Conservation (phyloP, 2,329 filamentous ascomycete species). For the Colletotrichum kahawae region DNA sequence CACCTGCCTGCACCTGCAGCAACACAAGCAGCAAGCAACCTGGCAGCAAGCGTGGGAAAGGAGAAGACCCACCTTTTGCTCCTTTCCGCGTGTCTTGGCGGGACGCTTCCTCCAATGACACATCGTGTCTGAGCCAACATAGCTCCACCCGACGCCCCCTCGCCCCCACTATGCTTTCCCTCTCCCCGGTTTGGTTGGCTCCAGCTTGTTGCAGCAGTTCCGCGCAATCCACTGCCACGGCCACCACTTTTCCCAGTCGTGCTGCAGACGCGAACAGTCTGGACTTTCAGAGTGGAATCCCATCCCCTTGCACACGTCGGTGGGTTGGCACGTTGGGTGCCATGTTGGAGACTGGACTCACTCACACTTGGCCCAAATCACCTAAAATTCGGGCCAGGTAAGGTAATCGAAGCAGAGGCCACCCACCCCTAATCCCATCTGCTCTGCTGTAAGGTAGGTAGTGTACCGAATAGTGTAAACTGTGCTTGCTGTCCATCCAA, state of each 20-base stretch:
- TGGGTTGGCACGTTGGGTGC: not conserved
- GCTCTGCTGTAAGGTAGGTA: not conserved
- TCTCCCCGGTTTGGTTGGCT: conserved; percentile 1
- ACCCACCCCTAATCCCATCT: not conserved
- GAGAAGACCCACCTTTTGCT: not conserved
- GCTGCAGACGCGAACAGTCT: not conserved
- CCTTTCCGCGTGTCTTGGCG: conserved; percentile 19
- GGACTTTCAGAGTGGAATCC: not conserved
- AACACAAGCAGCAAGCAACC: not conserved
- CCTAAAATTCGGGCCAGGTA: not conserved
- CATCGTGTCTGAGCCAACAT: not conserved
- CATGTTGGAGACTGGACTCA: not conserved
- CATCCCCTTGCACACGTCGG: not conserved
- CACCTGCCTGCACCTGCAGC: not conserved
- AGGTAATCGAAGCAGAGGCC: not conserved
- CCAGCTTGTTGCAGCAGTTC: conserved; percentile 2
- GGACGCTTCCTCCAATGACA: conserved; percentile 5
- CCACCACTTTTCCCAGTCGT: not conserved
- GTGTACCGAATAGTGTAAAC: not conserved
- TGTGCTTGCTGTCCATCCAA: not conserved
- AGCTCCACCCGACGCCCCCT: not conserved
- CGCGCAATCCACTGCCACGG: not conserved
- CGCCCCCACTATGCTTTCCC: not conserved
- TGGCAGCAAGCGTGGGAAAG: not conserved
- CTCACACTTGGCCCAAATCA: not conserved